Conservation (phyloP, 2,329 filamentous ascomycete genomes). For the Myriosclerotinia curreyana region DNA sequence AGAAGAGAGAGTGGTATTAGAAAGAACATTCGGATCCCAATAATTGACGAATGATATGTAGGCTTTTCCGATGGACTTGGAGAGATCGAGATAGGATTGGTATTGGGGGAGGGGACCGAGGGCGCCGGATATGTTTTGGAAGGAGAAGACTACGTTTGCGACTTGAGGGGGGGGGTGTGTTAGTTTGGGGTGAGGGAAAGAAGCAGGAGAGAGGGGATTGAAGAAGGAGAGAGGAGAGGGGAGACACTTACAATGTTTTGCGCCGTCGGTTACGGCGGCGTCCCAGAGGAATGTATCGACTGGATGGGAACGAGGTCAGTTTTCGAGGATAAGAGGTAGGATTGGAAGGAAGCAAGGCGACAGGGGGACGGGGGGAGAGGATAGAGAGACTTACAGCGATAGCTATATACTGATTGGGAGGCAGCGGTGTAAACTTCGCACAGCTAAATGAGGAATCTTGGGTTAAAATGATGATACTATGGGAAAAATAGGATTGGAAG, state of each 20-base stretch:
- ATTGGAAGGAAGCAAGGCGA: too few relatives aligned
- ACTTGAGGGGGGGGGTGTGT: slow-evolving; percentile 28
- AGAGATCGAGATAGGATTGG: slow-evolving; percentile 40
- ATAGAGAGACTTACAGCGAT: slow-evolving; percentile 40
- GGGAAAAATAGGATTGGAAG: not conserved
- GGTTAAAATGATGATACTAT: not conserved
- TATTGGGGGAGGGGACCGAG: slow-evolving; percentile 47
- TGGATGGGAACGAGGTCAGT: not conserved
- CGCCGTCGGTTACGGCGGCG: slow-evolving; percentile 42
- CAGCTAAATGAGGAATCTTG: slow-evolving; percentile 33
- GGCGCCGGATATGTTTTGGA: slow-evolving; percentile 49
- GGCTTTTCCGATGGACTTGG: slow-evolving; percentile 31
- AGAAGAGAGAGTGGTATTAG: not conserved
- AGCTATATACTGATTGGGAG: slow-evolving; percentile 45
- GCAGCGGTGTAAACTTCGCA: slow-evolving; percentile 43
- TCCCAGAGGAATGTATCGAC: slow-evolving; percentile 47
- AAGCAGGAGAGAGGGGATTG: not conserved
- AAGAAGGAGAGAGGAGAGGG: not conserved
- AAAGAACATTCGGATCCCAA: slow-evolving; percentile 43
- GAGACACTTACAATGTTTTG: slow-evolving; percentile 42
- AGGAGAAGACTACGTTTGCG: slow-evolving; percentile 50
- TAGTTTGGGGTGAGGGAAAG: not conserved
- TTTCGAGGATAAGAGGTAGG: not conserved
- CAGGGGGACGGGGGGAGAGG: too few relatives aligned
- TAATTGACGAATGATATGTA: slow-evolving; percentile 43